Evolutionary conservation across 1,284 basidiomycete genomes (phyloP).

Genomic region (Boletus mariae): DNA sequence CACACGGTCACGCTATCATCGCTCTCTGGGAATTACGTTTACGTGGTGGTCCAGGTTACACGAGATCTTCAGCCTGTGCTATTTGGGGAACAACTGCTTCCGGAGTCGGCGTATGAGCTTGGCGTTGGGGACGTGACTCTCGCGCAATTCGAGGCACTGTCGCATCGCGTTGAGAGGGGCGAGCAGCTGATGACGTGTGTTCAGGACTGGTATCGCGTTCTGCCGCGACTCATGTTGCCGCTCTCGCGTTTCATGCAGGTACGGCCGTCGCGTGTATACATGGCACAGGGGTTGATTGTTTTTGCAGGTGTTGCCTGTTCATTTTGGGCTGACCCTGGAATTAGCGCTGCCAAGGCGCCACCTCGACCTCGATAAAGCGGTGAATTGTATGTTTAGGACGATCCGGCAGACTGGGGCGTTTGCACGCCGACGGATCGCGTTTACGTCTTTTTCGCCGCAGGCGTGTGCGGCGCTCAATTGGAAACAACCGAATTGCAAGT

Average conservation of each 20-base stretch:
- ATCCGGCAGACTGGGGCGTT: slow-evolving; percentile 64
- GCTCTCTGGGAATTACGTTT: slow-evolving; percentile 83
- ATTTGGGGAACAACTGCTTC: slow-evolving; percentile 70
- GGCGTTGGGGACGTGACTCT: slow-evolving; percentile 82
- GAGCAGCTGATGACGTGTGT: slow-evolving; percentile 35
- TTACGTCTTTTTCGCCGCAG: slow-evolving; percentile 86
- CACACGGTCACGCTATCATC: slow-evolving; percentile 80
- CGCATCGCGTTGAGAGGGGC: slow-evolving; percentile 48
- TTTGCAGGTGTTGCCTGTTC: slow-evolving; percentile 63
- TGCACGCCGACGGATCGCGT: slow-evolving; percentile 71
- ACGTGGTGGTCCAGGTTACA: slow-evolving; percentile 88
- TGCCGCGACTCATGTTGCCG: slow-evolving; percentile 62
- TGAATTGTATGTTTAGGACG: slow-evolving; percentile 77
- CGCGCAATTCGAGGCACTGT: slow-evolving; percentile 73
- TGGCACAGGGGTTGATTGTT: background rate
- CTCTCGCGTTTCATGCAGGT: slow-evolving; percentile 74
- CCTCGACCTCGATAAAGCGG: slow-evolving; percentile 56
- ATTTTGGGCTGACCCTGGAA: slow-evolving; percentile 78
- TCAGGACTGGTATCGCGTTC: slow-evolving; percentile 54
- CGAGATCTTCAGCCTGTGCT: slow-evolving; percentile 86
- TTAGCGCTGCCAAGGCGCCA: slow-evolving; percentile 53
- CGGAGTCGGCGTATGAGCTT: slow-evolving; percentile 72
- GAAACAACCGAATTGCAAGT: slow-evolving; percentile 97
- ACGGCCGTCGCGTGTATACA: slow-evolving; percentile 5
- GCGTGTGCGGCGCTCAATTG: slow-evolving; percentile 91